Evolutionary conservation across 176 grass and related monocot species (phyloP).

Genomic region (Avena atlantica): DNA sequence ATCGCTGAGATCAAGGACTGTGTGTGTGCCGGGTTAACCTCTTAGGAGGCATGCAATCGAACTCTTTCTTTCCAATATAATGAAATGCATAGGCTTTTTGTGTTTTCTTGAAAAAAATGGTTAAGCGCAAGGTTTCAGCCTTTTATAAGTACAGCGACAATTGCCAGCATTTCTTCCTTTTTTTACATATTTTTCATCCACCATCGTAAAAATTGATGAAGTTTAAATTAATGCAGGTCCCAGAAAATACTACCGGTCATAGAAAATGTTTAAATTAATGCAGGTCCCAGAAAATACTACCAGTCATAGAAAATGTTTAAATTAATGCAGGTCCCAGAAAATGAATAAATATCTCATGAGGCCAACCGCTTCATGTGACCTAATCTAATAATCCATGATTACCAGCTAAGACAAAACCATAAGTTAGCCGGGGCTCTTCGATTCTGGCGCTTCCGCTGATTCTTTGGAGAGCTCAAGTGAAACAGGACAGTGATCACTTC

Average conservation of each 20-base stretch:
- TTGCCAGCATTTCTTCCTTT: neutral
- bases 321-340: neutral
- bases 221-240: slow-evolving; percentile 3
- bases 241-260: neutral
- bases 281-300: neutral
- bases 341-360: slow-evolving; percentile 15
- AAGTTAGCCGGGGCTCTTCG: slow-evolving; percentile 30
- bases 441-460: slow-evolving; percentile 20
- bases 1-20: too few species aligned
- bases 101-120: neutral
- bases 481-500: slow-evolving; percentile 63
- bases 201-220: neutral
- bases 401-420: neutral
- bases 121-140: neutral
- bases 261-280: neutral
- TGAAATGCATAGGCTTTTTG: too few species aligned
- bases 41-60: too few species aligned
- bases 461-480: slow-evolving; percentile 44
- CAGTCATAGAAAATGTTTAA: neutral
- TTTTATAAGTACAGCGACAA: neutral
- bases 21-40: too few species aligned
- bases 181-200: neutral
- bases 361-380: neutral
- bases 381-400: slow-evolving; percentile 3
- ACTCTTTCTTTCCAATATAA: too few species aligned